Conservation (phyloP, 306 rosid genomes). For the Mimosa pudica region DNA sequence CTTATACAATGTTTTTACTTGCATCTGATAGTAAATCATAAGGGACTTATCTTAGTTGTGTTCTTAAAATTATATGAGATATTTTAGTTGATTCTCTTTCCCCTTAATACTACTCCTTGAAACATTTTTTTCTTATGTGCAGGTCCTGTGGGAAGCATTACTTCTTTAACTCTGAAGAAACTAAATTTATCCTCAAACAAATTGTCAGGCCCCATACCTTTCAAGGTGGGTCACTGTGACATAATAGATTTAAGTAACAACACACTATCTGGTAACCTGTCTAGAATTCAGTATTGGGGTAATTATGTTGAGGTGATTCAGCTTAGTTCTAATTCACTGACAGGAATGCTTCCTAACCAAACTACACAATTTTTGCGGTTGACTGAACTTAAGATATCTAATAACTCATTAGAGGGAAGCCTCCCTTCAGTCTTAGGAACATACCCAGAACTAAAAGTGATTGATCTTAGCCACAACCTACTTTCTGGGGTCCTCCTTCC, state of each 20-base stretch:
- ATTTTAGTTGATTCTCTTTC: slow-evolving; percentile 17
- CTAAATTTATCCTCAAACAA: slow-evolving; percentile 77
- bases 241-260: slow-evolving; percentile 74
- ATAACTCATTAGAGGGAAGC: slow-evolving; percentile 67
- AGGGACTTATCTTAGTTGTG: not conserved
- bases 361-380: slow-evolving; percentile 67
- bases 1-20: not conserved
- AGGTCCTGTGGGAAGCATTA: slow-evolving; percentile 74
- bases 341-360: slow-evolving; percentile 57
- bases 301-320: slow-evolving; percentile 72
- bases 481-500: slow-evolving; percentile 67
- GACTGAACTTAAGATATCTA: slow-evolving; percentile 54
- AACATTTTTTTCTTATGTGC: slow-evolving; percentile 37
- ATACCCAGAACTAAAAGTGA: slow-evolving; percentile 62
- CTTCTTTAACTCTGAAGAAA: slow-evolving; percentile 72
- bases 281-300: slow-evolving; percentile 75
- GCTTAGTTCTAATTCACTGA: slow-evolving; percentile 63
- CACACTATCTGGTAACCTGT: slow-evolving; percentile 59
- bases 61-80: not conserved
- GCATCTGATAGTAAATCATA: not conserved
- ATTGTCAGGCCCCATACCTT: slow-evolving; percentile 72
- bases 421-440: slow-evolving; percentile 67
- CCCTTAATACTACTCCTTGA: slow-evolving; percentile 12
- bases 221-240: slow-evolving; percentile 62
- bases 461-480: slow-evolving; percentile 70